Evolutionary conservation across 352 stramenopile genomes (phyloP).

Genomic region (Pythium guiyangense): DNA sequence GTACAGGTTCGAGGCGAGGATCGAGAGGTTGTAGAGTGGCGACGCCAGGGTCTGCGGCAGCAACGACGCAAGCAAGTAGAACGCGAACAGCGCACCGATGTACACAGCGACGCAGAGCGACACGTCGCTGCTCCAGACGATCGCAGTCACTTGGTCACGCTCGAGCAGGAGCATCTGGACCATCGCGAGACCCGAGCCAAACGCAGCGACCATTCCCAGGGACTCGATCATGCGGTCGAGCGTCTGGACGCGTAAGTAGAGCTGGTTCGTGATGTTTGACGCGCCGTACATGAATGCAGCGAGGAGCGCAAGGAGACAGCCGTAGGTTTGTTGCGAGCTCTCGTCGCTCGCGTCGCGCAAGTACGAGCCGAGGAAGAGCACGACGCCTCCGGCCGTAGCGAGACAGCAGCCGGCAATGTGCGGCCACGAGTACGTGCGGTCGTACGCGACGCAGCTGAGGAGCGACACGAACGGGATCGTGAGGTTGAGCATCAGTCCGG

Average conservation of each 20-base stretch:
- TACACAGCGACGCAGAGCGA: conserved; percentile 27
- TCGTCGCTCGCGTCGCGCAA: conserved; percentile 12
- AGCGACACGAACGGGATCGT: conserved; percentile 41
- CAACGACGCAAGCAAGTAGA: conserved; percentile 34
- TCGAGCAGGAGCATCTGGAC: conserved; percentile 26
- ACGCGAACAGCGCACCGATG: conserved; percentile 27
- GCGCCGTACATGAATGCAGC: conserved; percentile 30
- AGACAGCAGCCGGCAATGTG: conserved; percentile 25
- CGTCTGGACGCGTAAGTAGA: conserved; percentile 22
- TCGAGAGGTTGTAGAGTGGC: conserved; percentile 31
- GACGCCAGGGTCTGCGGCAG: conserved; percentile 22
- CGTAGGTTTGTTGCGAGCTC: conserved; percentile 24
- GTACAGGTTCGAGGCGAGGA: conserved; percentile 36
- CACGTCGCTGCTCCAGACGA: conserved; percentile 24
- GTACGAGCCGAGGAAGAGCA: conserved; percentile 24
- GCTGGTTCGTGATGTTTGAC: conserved; percentile 36
- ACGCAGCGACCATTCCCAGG: conserved; percentile 27
- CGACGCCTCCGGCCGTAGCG: conserved; percentile 14
- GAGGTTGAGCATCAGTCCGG: conserved; percentile 36
- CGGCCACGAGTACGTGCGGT: conserved; percentile 20
- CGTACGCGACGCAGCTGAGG: conserved; percentile 22
- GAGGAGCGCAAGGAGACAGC: conserved; percentile 24
- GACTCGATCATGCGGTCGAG: conserved; percentile 24
- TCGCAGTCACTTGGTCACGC: conserved; percentile 14
- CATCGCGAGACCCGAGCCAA: conserved; percentile 21